Base-by-base conservation (phyloP, 2,329 filamentous ascomycete species). In the Cercospora zeae-maydis region DNA sequence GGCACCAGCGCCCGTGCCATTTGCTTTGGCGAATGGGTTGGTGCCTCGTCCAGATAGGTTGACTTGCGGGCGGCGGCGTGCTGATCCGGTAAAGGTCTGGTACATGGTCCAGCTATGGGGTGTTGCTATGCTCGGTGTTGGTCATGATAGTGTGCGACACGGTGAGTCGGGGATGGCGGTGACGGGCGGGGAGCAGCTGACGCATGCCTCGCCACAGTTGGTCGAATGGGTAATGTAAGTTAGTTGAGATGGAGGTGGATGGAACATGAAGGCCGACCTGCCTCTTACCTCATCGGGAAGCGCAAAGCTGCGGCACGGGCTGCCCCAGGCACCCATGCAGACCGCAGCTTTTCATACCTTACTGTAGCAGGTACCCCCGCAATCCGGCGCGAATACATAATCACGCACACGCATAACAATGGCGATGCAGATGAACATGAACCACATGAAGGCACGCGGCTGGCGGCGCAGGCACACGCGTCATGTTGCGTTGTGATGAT, bases 71-170 rank as follows among this genome's bases (percentile, higher is more conserved):
- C 89, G 88, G 69, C 91, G 90, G 73, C 91, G 88, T 71, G 92
- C 91, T 78, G 80, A 91, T 70, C 95, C 95, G 24, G 91, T 95
- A 79, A 99, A 99, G 59, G 90, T 92, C 65, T 90, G 88, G 79
- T 95, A 96, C 93, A 97, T 97, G 14, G 27, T 63, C 57, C 47
- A 31, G 47, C 47, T 52, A 30, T 27, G 21, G 1, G 13, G 47
- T 52, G 24, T 30, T 30, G 30, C 8, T 30, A 33, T 52, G 24
- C 27, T 30, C 24, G 30, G 16, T n/a, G 24, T 52, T 13, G 30
- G 27, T 33, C 47, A 52, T 57, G 54, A 9, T 45, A 37, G 42
- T 45, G 21, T 30, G 7, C 11, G 47, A 52, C 30, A 19, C 24
- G 24, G 30, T 27, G 14, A 16, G 39, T 42, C 10, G 34, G n/a